Evolutionary conservation across 306 rosid species (phyloP), one percentile per base, ranked within the genome.

Genomic region (Malus asiatica): DNA sequence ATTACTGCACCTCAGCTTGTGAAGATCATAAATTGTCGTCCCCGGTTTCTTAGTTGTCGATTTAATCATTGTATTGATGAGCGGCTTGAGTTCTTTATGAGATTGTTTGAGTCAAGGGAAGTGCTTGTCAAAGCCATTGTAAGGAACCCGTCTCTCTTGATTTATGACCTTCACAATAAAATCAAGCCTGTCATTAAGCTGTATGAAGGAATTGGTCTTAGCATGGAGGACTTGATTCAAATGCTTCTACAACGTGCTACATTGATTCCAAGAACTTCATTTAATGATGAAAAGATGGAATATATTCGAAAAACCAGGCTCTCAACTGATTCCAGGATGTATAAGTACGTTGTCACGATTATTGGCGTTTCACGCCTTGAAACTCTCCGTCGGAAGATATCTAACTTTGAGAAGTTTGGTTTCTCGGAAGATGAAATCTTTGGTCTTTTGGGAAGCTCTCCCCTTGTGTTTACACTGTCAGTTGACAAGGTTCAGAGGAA

Each of bases 401-500:
- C 85, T 3, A 91, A 93, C 61, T 42, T 91, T 3, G 76, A 73
- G 7, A 87, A 68, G 68, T 93, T 86, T 68, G 98, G 98, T 14
- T 78, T 89, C 15, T 80, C 92, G 3, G 91, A 89, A 6, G 91
- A 88, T 23, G 97, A 93, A 83, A 52, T 84, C 59, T 84, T 91
- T 42, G 48, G 72, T 19, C 77, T 91, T 74, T 15, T 89, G 25
- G 90, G 93, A 45, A 80, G 78, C 69, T 77, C 86, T 63, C 97
- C 97, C 35, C 60, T 83, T 75, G 11, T 83, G 52, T 67, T 93
- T 81, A 88, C 96, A 46, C 73, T 93, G 13, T 93, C 96, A 3
- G 84, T 87, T 7, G 96, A 91, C 23, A 93, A 93, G 85, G 96
- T 93, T 81, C 96, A 89, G 80, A 91, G 98, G 90, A 89, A 87